Evolutionary conservation across 306 rosid species (phyloP).

Genomic region (Prinsepia uniflora): DNA sequence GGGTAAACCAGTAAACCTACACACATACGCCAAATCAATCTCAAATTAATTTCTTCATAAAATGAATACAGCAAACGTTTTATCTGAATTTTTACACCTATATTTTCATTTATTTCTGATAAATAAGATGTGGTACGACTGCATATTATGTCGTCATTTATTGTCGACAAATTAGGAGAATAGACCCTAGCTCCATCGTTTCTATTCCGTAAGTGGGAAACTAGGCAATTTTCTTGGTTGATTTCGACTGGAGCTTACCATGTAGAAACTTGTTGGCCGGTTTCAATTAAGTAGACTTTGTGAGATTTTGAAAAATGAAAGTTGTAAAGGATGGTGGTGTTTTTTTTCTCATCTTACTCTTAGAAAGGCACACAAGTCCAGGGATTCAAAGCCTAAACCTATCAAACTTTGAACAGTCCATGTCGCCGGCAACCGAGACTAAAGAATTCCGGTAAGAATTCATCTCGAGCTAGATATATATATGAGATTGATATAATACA

Average conservation of each 20-base stretch:
- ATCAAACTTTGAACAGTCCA: constrained; percentile 50
- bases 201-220: neutral
- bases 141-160: too few species aligned
- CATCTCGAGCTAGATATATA: neutral
- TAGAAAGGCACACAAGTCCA: constrained; percentile 60
- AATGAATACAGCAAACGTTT: neutral
- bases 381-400: constrained; percentile 74
- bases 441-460: constrained; percentile 54
- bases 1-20: neutral
- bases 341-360: constrained; percentile 22
- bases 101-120: too few species aligned
- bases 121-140: too few species aligned
- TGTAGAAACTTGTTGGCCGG: neutral
- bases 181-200: too few species aligned
- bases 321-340: constrained; percentile 2
- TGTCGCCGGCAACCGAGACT: constrained; percentile 43
- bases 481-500: neutral
- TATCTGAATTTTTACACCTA: too few species aligned
- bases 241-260: constrained; percentile 25
- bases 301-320: constrained; percentile 13
- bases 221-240: constrained; percentile 21
- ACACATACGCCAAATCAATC: neutral
- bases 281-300: neutral
- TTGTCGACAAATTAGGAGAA: too few species aligned
- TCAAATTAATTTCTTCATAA: neutral